Percentiles rank a stretch among this genome's conserved stretches.
phyloP scores from a whole-genome alignment of 345 rosid genomes.

The Populus simonii region DNA sequence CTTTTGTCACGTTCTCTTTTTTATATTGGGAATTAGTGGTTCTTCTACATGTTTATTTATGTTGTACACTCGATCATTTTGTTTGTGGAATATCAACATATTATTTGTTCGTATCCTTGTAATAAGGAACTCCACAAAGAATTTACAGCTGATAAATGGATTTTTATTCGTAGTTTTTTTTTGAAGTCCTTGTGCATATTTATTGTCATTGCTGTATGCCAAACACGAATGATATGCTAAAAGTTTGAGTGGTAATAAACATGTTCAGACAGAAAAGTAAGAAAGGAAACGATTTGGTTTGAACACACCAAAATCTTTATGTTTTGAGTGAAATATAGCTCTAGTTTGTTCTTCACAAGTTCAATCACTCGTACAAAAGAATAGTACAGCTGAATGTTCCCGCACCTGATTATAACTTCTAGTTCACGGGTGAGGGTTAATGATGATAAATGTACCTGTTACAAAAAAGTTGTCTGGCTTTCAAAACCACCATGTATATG shows the following conservation, averaged over 20 bases:
- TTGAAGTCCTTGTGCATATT: not conserved
- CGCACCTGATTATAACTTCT: not conserved
- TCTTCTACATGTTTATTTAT: conserved; percentile 13
- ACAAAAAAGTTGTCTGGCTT: conserved; percentile 1
- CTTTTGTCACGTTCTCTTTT: conserved; percentile 5
- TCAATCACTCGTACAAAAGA: not conserved
- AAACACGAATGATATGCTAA: not conserved
- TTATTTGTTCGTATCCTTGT: conserved; percentile 20
- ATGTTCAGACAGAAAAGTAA: not conserved
- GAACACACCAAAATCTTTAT: not conserved
- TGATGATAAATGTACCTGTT: conserved; percentile 12
- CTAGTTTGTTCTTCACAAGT: not conserved
- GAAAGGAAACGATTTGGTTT: not conserved
- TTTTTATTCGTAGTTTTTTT: not conserved
- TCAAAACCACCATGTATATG: conserved; percentile 12
- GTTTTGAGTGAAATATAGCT: not conserved
- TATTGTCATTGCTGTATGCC: not conserved
- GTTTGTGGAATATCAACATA: conserved; percentile 25
- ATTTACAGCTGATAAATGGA: conserved; percentile 18
- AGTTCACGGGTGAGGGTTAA: conserved; percentile 1
- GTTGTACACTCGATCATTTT: conserved; percentile 12
- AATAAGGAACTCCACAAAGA: conserved; percentile 23
- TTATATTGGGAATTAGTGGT: conserved; percentile 9
- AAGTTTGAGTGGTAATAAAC: not conserved
- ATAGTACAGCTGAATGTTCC: not conserved